These are phyloP conservation scores for Agaricus blazei DNA, from an alignment of 768 basidiomycete species.

Conservation along the genomic window DNA sequence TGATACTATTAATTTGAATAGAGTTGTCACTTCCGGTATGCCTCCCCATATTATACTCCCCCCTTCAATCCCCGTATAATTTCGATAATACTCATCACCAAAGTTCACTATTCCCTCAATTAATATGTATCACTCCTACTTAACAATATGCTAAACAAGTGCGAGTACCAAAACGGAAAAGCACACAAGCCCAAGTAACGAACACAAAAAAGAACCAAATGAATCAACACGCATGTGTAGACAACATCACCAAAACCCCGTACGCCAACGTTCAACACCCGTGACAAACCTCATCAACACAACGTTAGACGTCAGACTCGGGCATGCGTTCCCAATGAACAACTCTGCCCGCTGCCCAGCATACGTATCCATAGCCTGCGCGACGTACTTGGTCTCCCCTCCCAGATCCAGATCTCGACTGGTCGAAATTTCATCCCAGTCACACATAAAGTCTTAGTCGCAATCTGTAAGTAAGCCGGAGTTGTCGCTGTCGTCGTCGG, in stretches of 20 bases:
- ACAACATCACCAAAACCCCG: constrained; percentile 24
- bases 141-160: no score
- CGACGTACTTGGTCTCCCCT: constrained; percentile 51
- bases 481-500: not conserved
- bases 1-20: no score
- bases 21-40: no score
- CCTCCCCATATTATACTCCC: no score
- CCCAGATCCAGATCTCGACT: constrained; percentile 49
- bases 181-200: no score
- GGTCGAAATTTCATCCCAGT: constrained; percentile 46
- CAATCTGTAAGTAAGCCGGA: not conserved
- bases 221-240: no score
- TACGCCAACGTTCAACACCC: constrained; percentile 22
- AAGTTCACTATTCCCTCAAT: no score
- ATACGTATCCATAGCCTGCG: constrained; percentile 64
- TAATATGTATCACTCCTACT: no score
- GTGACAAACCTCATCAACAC: constrained; percentile 28
- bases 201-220: no score
- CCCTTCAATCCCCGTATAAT: no score
- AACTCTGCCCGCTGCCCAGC: constrained; percentile 52
- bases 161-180: no score
- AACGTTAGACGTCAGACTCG: constrained; percentile 31
- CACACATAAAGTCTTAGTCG: constrained; percentile 14
- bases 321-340: constrained; percentile 35
- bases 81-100: no score